Conservation (phyloP, 495 filamentous ascomycete species). For the Chaetomium cochliodes region DNA sequence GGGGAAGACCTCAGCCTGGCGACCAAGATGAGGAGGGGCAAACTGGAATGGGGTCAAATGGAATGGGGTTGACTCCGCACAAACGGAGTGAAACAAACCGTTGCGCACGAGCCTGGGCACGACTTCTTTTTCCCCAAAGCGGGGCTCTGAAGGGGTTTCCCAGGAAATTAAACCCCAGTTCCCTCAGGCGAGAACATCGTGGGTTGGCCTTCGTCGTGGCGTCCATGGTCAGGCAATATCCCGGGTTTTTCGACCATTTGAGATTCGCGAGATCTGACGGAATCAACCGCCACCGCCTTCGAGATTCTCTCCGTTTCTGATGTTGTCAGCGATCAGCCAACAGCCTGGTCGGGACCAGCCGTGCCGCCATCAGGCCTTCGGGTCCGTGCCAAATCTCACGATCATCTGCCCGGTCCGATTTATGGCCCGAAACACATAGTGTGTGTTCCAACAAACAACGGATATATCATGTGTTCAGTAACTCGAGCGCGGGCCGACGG, state of each 20-base stretch:
- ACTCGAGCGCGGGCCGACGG: neutral
- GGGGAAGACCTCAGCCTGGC: neutral
- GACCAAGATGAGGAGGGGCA: neutral
- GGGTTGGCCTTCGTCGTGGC: neutral
- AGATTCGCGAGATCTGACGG: neutral
- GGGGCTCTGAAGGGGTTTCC: neutral
- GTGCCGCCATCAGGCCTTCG: neutral
- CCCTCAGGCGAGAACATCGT: too few species aligned
- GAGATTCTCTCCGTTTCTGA: neutral
- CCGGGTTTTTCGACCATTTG: neutral
- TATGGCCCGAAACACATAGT: too few species aligned
- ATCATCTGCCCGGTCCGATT: neutral
- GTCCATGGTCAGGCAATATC: neutral
- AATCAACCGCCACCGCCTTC: neutral
- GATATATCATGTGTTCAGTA: too few species aligned
- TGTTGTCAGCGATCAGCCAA: neutral
- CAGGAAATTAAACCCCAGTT: neutral
- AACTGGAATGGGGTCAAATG: slow-evolving; percentile 4
- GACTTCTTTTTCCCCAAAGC: neutral
- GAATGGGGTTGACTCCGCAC: neutral
- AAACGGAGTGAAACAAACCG: slow-evolving; percentile 9
- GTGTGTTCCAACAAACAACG: too few species aligned
- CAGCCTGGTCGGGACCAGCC: neutral
- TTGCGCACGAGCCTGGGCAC: slow-evolving; percentile 3
- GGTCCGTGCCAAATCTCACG: neutral